phyloP scores from a whole-genome alignment of 352 stramenopile species.

The Phytophthora sansomeana region DNA sequence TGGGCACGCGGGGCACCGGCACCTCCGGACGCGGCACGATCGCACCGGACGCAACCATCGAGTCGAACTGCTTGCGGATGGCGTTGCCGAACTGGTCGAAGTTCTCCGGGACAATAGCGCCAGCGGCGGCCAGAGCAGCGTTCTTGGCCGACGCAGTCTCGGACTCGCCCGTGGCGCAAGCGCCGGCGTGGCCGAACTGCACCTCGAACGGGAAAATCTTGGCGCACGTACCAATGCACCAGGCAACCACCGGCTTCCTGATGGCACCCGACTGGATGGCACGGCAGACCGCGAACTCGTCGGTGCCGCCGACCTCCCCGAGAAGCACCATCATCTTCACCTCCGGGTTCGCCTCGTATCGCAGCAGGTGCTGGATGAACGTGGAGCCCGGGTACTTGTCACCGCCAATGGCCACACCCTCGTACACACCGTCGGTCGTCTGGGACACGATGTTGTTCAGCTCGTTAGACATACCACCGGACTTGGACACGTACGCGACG shows the following conservation, averaged over 20 bases:
- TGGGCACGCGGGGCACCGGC: conserved; percentile 94
- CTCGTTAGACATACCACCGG: conserved; percentile 97
- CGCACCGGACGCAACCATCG: conserved; percentile 75
- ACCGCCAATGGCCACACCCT: conserved; percentile 94
- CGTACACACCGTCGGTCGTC: conserved; percentile 96
- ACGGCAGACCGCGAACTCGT: conserved; percentile 96
- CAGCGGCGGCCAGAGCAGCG: conserved; percentile 87
- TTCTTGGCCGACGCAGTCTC: conserved; percentile 97
- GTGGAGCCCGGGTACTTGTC: conserved; percentile 97
- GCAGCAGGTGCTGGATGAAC: conserved; percentile 97
- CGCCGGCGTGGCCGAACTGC: conserved; percentile 97
- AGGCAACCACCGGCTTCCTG: conserved; percentile 97
- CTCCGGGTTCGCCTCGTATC: conserved; percentile 96
- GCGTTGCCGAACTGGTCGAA: conserved; percentile 96
- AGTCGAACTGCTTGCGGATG: conserved; percentile 92
- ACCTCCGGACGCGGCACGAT: conserved; percentile 91
- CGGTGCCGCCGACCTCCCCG: conserved; percentile 95
- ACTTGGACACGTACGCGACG: conserved; percentile 97
- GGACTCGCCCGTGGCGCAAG: conserved; percentile 92
- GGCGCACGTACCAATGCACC: conserved; percentile 98
- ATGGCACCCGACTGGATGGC: conserved; percentile 95
- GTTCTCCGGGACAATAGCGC: conserved; percentile 93
- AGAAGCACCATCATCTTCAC: conserved; percentile 97
- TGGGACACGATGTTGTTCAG: conserved; percentile 98
- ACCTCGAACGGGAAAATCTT: conserved; percentile 98